A percentile compares a stretch with the other conserved stretches of the same genome.
phyloP scores from a whole-genome alignment of 305 asterid species.

The Rubia occidens region DNA sequence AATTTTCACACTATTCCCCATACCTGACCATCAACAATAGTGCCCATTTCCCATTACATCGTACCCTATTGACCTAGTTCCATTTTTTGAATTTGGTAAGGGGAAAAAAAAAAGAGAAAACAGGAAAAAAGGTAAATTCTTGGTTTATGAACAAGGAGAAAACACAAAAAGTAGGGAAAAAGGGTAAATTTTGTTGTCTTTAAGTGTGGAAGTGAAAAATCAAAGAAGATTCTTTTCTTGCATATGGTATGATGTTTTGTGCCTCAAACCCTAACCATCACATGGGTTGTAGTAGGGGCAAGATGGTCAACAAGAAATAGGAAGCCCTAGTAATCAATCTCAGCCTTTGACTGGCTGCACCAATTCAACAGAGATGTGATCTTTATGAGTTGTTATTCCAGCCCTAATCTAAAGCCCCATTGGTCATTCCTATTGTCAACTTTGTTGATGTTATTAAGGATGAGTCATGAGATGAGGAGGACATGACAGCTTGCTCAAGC shows the following conservation, averaged over 20 bases:
- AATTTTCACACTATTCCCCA: conserved; percentile 24
- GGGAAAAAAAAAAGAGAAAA: conserved; percentile 22
- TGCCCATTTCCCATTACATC: not conserved
- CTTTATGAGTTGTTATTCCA: conserved; percentile 31
- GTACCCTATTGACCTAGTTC: conserved; percentile 9
- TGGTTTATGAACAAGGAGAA: not conserved
- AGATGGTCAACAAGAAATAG: conserved; percentile 20
- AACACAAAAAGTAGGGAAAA: conserved; percentile 9
- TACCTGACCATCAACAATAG: conserved; percentile 13
- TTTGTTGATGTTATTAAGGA: conserved; percentile 33
- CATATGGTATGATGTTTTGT: conserved; percentile 9
- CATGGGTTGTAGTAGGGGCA: conserved; percentile 18
- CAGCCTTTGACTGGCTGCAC: conserved; percentile 18
- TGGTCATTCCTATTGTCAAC: conserved; percentile 34
- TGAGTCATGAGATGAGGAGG: conserved; percentile 27
- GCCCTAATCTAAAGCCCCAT: conserved; percentile 35
- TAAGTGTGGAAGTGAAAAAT: conserved; percentile 29
- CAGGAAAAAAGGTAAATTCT: not conserved
- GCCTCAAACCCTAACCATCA: conserved; percentile 21
- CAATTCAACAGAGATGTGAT: conserved; percentile 11
- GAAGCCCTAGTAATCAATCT: conserved; percentile 15
- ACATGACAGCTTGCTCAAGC: conserved; percentile 37
- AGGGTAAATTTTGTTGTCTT: conserved; percentile 25
- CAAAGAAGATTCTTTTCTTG: conserved; percentile 35
- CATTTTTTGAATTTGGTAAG: conserved; percentile 6